phyloP scores from a whole-genome alignment of 176 grass and related monocot genomes.

The Oryza glumipatula region DNA sequence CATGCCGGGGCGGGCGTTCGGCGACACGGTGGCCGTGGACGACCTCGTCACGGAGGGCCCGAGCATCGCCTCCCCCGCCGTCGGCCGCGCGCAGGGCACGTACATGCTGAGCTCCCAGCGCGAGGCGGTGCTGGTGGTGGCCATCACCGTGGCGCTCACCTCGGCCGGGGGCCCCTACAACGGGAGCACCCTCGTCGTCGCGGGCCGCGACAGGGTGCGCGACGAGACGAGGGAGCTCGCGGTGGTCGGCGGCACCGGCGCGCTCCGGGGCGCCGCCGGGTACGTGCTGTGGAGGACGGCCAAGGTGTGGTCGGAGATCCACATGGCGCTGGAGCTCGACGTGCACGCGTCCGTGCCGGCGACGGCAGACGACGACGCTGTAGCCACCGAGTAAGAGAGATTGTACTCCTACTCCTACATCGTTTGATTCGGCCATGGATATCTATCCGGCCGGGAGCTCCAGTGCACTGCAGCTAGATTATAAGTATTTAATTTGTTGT shows the following conservation, averaged over 20 bases:
- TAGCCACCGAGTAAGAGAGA: too few species aligned
- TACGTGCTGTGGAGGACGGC: conserved; percentile 39
- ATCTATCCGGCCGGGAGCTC: too few species aligned
- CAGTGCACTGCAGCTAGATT: too few species aligned
- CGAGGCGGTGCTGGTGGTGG: not conserved
- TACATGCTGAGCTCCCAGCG: conserved; percentile 19
- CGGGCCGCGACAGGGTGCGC: not conserved
- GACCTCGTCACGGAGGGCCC: conserved; percentile 16
- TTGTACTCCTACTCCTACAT: too few species aligned
- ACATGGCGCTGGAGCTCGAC: conserved; percentile 23
- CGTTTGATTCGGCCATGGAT: too few species aligned
- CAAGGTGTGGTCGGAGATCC: not conserved
- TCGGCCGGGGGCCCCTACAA: conserved; percentile 9
- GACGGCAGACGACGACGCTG: too few species aligned
- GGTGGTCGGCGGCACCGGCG: conserved; percentile 41
- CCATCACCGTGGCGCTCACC: not conserved
- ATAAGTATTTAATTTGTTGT: too few species aligned
- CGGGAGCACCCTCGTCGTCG: conserved; percentile 39
- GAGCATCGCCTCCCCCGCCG: not conserved
- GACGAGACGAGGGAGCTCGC: conserved; percentile 36
- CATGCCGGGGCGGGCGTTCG: conserved; percentile 3
- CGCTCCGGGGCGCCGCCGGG: not conserved
- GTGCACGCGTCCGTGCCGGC: not conserved
- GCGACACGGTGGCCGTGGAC: conserved; percentile 15
- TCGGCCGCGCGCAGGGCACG: conserved; percentile 24